These are phyloP conservation scores for Fistulifera solaris DNA, from an alignment of 108 stramenopile genomes.

Conservation along the genomic window DNA sequence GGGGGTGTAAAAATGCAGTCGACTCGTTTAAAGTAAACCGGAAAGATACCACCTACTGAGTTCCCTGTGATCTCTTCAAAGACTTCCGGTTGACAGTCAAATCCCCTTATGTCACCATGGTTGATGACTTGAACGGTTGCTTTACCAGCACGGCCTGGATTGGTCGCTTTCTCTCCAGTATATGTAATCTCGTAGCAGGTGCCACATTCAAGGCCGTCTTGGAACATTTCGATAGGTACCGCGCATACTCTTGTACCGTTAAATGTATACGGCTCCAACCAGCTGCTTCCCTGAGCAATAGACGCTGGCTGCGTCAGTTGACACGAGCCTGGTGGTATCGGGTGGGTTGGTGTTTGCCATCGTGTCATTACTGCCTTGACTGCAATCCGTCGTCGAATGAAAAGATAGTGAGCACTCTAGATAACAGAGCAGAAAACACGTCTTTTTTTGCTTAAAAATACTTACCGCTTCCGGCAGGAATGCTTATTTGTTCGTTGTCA, in stretches of 20 bases:
- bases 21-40: not conserved
- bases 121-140: conserved; percentile 4
- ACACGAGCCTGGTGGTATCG: too few species aligned
- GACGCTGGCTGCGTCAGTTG: too few species aligned
- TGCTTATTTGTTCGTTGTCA: too few species aligned
- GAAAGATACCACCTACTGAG: not conserved
- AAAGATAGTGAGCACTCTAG: too few species aligned
- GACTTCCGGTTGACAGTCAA: not conserved
- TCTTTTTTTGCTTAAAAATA: too few species aligned
- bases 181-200: not conserved
- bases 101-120: not conserved
- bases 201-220: not conserved
- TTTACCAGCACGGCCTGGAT: not conserved
- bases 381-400: too few species aligned
- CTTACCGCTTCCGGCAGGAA: too few species aligned
- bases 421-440: too few species aligned
- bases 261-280: too few species aligned
- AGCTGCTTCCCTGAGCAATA: too few species aligned
- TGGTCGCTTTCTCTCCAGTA: not conserved
- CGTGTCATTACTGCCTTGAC: too few species aligned
- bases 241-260: not conserved
- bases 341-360: too few species aligned
- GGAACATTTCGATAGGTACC: not conserved
- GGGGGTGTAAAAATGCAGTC: not conserved
- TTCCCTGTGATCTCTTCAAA: not conserved